phyloP scores from a whole-genome alignment of 257 asterid genomes.

The Schizonepeta tenuifolia region DNA sequence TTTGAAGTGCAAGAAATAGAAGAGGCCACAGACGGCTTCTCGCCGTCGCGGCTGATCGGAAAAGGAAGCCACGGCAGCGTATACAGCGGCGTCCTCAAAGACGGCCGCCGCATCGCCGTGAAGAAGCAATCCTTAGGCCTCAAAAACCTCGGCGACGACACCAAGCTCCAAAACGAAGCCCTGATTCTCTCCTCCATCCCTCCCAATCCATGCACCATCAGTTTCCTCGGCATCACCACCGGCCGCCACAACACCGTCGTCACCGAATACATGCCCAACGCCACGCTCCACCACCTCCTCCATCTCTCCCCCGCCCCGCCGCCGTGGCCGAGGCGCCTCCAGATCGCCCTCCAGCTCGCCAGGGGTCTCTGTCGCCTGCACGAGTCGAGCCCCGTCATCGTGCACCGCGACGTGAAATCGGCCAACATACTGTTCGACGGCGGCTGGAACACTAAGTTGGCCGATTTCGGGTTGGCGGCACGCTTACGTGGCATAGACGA shows the following conservation, averaged over 20 bases:
- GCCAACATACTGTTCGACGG: constrained; percentile 59
- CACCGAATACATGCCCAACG: constrained; percentile 66
- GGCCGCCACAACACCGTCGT: constrained; percentile 44
- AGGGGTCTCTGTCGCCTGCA: constrained; percentile 53
- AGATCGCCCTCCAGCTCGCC: constrained; percentile 55
- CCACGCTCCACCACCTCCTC: constrained; percentile 65
- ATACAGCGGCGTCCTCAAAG: constrained; percentile 49
- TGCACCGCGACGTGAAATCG: constrained; percentile 76
- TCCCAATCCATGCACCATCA: constrained; percentile 39
- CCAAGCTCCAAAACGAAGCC: constrained; percentile 64
- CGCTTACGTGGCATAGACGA: constrained; percentile 1
- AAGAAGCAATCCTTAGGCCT: constrained; percentile 70
- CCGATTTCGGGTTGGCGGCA: constrained; percentile 70
- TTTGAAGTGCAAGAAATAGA: constrained; percentile 55
- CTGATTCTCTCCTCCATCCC: constrained; percentile 48
- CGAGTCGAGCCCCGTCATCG: constrained; percentile 46
- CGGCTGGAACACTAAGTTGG: constrained; percentile 54
- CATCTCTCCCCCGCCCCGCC: constrained; percentile 34
- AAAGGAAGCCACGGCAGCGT: constrained; percentile 86
- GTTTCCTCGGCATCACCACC: constrained; percentile 49
- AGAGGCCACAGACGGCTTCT: constrained; percentile 58
- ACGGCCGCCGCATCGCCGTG: constrained; percentile 57
- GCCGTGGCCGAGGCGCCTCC: constrained; percentile 56
- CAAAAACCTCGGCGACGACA: constrained; percentile 56
- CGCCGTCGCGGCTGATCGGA: constrained; percentile 57